A percentile compares a stretch with the other conserved stretches of the same genome.
Evolutionary conservation across 2,329 filamentous ascomycete genomes (phyloP).

Genomic region (Talaromyces sp.): DNA sequence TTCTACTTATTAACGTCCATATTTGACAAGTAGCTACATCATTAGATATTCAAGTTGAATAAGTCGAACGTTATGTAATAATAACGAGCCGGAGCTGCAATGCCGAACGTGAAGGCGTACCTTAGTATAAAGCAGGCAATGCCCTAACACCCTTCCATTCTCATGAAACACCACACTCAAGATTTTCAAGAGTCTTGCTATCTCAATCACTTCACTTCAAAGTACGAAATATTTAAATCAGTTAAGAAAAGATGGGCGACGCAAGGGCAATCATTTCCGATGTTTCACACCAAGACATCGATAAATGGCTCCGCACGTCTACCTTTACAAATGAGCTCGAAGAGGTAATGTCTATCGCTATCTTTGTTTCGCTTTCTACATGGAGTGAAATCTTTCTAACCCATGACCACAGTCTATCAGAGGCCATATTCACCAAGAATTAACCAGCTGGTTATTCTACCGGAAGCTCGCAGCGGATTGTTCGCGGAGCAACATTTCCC

Average conservation of each 20-base stretch:
- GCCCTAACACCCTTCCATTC: neutral
- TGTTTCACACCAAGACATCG: slow-evolving; percentile 21
- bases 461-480: slow-evolving; percentile 28
- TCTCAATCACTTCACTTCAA: neutral
- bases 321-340: slow-evolving; percentile 22
- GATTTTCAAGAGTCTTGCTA: neutral
- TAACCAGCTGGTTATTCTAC: slow-evolving; percentile 27
- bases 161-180: neutral
- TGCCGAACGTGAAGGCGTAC: neutral
- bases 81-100: neutral
- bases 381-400: neutral
- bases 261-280: slow-evolving; percentile 20
- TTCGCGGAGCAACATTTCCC: slow-evolving; percentile 24
- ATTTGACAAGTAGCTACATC: neutral
- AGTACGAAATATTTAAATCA: neutral
- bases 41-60: neutral
- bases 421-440: slow-evolving; percentile 27
- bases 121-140: neutral
- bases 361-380: neutral
- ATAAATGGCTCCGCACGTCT: slow-evolving; percentile 20
- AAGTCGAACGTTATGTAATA: neutral
- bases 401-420: slow-evolving; percentile 23
- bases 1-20: neutral
- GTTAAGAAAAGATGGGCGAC: neutral
- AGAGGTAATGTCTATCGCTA: slow-evolving; percentile 18